Evolutionary conservation across 1,139 yeast genomes (phyloP).

Genomic region (Debaryomycetaceae sp.): DNA sequence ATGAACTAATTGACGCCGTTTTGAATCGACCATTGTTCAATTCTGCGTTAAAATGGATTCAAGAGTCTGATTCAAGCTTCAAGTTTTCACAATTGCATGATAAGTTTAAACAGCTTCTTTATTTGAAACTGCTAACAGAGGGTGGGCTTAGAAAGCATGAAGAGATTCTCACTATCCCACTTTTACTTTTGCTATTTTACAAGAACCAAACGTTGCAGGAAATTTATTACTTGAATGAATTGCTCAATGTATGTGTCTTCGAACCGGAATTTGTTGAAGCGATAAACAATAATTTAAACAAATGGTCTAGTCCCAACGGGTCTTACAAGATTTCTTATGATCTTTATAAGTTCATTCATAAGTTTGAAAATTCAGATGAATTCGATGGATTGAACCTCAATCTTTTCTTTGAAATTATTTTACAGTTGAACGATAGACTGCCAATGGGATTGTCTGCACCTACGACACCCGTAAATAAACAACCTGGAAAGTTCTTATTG

Average conservation of each 20-base stretch:
- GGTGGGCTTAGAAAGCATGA: constrained; percentile 39
- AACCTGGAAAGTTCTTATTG: constrained; percentile 8
- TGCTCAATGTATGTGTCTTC: constrained; percentile 32
- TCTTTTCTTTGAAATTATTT: constrained; percentile 31
- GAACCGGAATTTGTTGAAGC: constrained; percentile 22
- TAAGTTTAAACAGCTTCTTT: constrained; percentile 30
- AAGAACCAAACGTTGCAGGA: constrained; percentile 19
- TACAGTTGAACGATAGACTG: constrained; percentile 38
- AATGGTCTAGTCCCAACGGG: constrained; percentile 22
- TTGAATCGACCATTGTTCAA: constrained; percentile 30
- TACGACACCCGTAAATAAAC: constrained; percentile 35
- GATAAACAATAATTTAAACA: constrained; percentile 23
- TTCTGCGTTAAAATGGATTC: constrained; percentile 19
- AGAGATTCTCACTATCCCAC: constrained; percentile 39
- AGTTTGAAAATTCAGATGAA: constrained; percentile 25
- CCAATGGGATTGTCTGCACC: constrained; percentile 47
- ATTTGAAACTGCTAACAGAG: constrained; percentile 36
- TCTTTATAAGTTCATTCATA: constrained; percentile 19
- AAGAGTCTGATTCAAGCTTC: constrained; percentile 9
- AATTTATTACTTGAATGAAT: constrained; percentile 30
- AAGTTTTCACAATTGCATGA: constrained; percentile 17
- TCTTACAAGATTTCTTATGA: constrained; percentile 16
- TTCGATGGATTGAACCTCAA: constrained; percentile 31
- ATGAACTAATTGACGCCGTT: constrained; percentile 21
- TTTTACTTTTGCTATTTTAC: constrained; percentile 30